A percentile compares a stretch with the other conserved stretches of the same genome.
Evolutionary conservation across 2,329 filamentous ascomycete species (phyloP).

Genomic region (Aureobasidium vineae): DNA sequence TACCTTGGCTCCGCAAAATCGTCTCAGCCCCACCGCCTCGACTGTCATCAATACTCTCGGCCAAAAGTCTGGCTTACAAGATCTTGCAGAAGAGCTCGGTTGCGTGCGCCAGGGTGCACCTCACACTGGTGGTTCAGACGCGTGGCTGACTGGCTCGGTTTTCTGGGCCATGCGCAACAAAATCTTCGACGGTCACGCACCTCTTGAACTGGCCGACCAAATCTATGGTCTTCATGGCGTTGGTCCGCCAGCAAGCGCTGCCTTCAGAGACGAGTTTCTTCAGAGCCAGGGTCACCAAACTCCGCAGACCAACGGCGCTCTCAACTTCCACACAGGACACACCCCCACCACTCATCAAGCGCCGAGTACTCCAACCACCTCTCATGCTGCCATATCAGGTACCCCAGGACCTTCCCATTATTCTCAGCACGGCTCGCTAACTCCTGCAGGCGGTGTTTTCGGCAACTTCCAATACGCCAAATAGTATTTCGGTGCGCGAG

Average conservation of each 20-base stretch:
- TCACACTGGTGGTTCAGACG: constrained; percentile 92
- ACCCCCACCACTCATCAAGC: constrained; percentile 39
- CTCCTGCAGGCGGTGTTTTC: constrained; percentile 25
- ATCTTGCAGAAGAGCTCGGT: constrained; percentile 88
- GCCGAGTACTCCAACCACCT: constrained; percentile 68
- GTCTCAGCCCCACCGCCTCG: constrained; percentile 60
- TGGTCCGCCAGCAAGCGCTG: constrained; percentile 56
- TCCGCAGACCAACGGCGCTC: constrained; percentile 36
- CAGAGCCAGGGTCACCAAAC: constrained; percentile 45
- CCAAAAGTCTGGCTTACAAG: constrained; percentile 86
- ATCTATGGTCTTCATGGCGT: constrained; percentile 84
- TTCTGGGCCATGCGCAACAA: constrained; percentile 91
- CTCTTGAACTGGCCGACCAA: constrained; percentile 78
- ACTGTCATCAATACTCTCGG: constrained; percentile 83
- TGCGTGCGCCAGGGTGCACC: constrained; percentile 83
- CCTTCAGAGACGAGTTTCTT: constrained; percentile 40
- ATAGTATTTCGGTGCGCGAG: constrained; percentile 13
- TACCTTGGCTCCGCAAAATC: constrained; percentile 39
- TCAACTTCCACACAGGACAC: constrained; percentile 41
- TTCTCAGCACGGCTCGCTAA: constrained; percentile 23
- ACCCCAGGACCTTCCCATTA: constrained; percentile 28
- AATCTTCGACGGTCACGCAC: constrained; percentile 80
- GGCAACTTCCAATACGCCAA: constrained; percentile 27
- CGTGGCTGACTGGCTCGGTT: constrained; percentile 85
- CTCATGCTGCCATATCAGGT: constrained; percentile 50